Evolutionary conservation across 2,329 filamentous ascomycete genomes (phyloP).

Genomic region (Claviceps capensis): DNA sequence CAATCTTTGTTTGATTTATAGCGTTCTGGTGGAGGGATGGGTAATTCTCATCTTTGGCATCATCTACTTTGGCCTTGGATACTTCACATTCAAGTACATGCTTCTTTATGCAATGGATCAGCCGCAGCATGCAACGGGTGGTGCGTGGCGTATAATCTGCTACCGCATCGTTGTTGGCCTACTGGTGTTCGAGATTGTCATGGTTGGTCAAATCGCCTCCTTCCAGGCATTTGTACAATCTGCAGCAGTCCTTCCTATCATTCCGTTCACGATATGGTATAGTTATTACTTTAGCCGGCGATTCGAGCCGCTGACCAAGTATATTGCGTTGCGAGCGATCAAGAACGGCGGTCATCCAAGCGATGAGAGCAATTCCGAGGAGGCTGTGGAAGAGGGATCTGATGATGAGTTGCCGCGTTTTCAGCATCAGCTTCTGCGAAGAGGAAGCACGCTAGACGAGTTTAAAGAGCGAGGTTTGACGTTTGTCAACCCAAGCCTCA

Average conservation of each 20-base stretch:
- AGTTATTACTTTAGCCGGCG: constrained; percentile 65
- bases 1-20: constrained; percentile 93
- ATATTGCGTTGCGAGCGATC: constrained; percentile 83
- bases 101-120: constrained; percentile 97
- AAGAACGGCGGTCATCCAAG: constrained; percentile 39
- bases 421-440: constrained; percentile 28
- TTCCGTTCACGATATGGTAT: constrained; percentile 78
- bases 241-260: constrained; percentile 58
- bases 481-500: constrained; percentile 67
- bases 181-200: constrained; percentile 79
- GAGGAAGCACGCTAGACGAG: constrained; percentile 58
- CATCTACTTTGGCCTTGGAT: constrained; percentile 70
- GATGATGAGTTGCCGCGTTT: constrained; percentile 30
- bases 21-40: constrained; percentile 67
- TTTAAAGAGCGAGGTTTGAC: constrained; percentile 52
- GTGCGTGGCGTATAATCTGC: constrained; percentile 93
- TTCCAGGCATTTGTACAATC: constrained; percentile 61
- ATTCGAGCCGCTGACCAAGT: constrained; percentile 80
- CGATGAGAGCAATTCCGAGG: constrained; percentile 21
- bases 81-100: constrained; percentile 94
- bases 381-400: constrained; percentile 22
- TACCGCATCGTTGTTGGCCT: constrained; percentile 79
- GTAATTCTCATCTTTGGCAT: constrained; percentile 70
- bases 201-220: constrained; percentile 73
- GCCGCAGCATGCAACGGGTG: constrained; percentile 82